Evolutionary conservation across 331 rosid genomes (phyloP).

Genomic region (Pyrus hybrid): DNA sequence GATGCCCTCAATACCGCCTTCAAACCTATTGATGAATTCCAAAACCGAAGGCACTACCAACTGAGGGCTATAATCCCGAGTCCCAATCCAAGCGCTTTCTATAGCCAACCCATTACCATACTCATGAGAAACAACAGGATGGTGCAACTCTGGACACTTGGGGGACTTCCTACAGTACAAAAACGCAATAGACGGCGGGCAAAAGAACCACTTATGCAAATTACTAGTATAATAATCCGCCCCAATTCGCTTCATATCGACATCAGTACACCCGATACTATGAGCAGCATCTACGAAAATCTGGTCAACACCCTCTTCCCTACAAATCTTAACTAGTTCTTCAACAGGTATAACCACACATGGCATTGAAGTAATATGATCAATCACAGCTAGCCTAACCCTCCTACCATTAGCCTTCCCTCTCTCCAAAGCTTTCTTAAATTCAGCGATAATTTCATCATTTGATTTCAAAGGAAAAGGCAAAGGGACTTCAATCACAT

Average conservation of each 20-base stretch:
- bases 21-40: conserved; percentile 70
- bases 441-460: conserved; percentile 58
- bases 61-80: conserved; percentile 89
- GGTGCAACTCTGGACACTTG: conserved; percentile 51
- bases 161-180: conserved; percentile 46
- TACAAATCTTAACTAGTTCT: conserved; percentile 69
- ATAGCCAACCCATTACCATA: conserved; percentile 90
- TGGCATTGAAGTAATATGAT: conserved; percentile 94
- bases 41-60: conserved; percentile 67
- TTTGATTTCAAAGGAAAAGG: conserved; percentile 72
- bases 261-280: conserved; percentile 69
- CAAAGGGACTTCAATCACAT: conserved; percentile 65
- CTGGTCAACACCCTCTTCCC: conserved; percentile 91
- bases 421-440: conserved; percentile 56
- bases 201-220: conserved; percentile 95
- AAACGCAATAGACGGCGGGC: conserved; percentile 86
- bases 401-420: conserved; percentile 58
- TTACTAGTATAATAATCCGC: conserved; percentile 94
- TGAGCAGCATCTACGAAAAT: conserved; percentile 93
- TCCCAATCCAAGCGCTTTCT: conserved; percentile 98
- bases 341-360: conserved; percentile 70
- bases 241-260: conserved; percentile 84
- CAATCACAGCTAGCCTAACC: conserved; percentile 87
- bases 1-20: conserved; percentile 84
- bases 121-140: conserved; percentile 91